A percentile compares a stretch with the other conserved stretches of the same genome.
These are phyloP conservation scores for Aspergillus eucalypticola DNA, from an alignment of 2,329 filamentous ascomycete species.

Conservation along the genomic window DNA sequence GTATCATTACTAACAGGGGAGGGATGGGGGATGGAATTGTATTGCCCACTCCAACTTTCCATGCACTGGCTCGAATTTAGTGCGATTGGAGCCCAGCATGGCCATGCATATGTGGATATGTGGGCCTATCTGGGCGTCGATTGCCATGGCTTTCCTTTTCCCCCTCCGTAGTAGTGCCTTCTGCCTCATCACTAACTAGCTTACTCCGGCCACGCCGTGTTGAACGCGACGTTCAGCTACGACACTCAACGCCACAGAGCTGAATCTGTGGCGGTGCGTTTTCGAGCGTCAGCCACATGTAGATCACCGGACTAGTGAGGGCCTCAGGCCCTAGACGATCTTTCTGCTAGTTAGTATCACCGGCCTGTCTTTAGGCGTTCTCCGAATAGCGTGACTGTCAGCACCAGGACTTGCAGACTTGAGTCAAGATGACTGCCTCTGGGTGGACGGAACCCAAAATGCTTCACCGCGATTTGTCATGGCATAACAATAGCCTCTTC, in stretches of 20 bases:
- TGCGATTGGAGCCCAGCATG: background rate
- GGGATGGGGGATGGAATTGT: background rate
- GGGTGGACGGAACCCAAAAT: slow-evolving; percentile 1
- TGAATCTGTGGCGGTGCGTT: background rate
- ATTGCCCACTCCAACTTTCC: background rate
- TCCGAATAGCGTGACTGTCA: background rate
- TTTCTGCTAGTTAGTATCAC: background rate
- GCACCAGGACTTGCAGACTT: background rate
- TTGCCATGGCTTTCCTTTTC: background rate
- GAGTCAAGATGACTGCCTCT: background rate
- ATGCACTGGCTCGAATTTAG: background rate
- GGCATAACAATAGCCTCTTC: slow-evolving; percentile 14
- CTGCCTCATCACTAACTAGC: background rate
- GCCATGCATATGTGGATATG: background rate
- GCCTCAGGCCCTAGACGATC: background rate
- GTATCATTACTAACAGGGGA: background rate
- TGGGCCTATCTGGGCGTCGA: background rate
- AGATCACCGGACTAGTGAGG: background rate
- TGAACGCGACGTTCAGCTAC: background rate
- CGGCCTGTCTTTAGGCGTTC: background rate
- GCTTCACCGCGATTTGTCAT: slow-evolving; percentile 20
- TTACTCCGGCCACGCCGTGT: background rate
- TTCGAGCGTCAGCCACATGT: background rate
- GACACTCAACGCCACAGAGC: background rate
- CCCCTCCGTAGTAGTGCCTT: background rate